These are phyloP conservation scores for Blumeriella jaapii DNA, from an alignment of 2,329 filamentous ascomycete genomes.

Conservation along the genomic window DNA sequence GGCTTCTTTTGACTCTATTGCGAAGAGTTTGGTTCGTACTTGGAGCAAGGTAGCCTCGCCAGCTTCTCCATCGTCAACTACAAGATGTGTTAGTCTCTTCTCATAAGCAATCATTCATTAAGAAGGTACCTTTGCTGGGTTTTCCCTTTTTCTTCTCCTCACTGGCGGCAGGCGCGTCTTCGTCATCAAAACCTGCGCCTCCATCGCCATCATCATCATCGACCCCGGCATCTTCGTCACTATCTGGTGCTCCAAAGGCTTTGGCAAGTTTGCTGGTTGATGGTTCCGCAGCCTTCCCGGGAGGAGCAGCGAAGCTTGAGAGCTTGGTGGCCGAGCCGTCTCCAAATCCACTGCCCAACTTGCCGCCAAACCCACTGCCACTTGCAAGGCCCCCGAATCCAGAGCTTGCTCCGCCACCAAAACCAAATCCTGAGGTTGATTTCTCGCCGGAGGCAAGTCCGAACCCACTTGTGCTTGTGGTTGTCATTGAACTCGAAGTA, in stretches of 20 bases:
- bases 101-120: not conserved
- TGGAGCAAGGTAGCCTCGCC: constrained; percentile 65
- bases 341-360: constrained; percentile 31
- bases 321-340: constrained; percentile 35
- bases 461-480: constrained; percentile 32
- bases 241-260: constrained; percentile 68
- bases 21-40: constrained; percentile 75
- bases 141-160: constrained; percentile 54
- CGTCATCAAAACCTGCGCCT: constrained; percentile 32
- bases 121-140: constrained; percentile 55
- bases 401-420: constrained; percentile 26
- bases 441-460: constrained; percentile 27
- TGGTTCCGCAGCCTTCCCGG: constrained; percentile 36
- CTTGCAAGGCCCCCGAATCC: constrained; percentile 28
- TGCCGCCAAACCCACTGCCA: constrained; percentile 32
- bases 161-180: constrained; percentile 37
- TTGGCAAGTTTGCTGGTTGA: constrained; percentile 49
- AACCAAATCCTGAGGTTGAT: constrained; percentile 24
- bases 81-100: constrained; percentile 25
- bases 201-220: constrained; percentile 32
- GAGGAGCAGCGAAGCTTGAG: constrained; percentile 59
- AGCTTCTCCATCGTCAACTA: constrained; percentile 77
- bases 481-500: constrained; percentile 21
- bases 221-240: constrained; percentile 45
- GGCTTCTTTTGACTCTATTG: constrained; percentile 49